Evolutionary conservation across 2,329 filamentous ascomycete species (phyloP), one percentile per base, ranked within the genome.

Genomic region (Cytospora paraplurivora): DNA sequence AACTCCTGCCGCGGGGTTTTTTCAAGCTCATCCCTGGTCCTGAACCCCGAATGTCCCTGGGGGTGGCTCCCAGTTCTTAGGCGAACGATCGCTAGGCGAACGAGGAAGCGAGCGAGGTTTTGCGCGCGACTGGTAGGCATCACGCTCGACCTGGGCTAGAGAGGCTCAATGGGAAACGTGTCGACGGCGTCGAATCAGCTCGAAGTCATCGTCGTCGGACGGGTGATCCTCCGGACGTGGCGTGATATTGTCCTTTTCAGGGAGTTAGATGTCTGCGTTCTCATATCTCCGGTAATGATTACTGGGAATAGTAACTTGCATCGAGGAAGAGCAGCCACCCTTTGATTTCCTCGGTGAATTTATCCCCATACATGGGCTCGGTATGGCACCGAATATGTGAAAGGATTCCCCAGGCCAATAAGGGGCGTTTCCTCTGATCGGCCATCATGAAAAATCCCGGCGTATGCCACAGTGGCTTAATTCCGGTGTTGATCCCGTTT

Each of bases 1-100:
- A 19, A 32, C 32, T 59, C 56, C 56, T 59, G n/a, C 17, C 56
- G 15, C n/a, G 56, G 56, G 19, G 41, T 51, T 19, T 52, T 11
- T 5, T 19, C 56, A 11, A 59, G 19, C 34, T 59, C 33, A 1
- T 52, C 47, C 7, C 6, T 8, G 19, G 19, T 41, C n/a, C 56
- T n/a, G 38, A 41, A 41, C 2, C 3, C 19, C 7, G 15, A 44
- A n/a, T 44, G 17, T 6, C 33, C 47, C 37, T 4, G n/a, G 7
- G 2, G 34, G 57, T n/a, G 49, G 7, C 27, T 15, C 27, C 13
- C 51, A 59, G 13, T 21, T 33, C 11, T 19, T 19, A 10, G 15
- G n/a, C 8, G 8, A 13, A 13, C 35, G 35, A 13, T 21, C 37
- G n/a, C n/a, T 19, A 10, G 13, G 11, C 8, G 8, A 13, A 1